Conservation (phyloP, 805 yeast genomes). For the Jamesozyma gamospora region DNA sequence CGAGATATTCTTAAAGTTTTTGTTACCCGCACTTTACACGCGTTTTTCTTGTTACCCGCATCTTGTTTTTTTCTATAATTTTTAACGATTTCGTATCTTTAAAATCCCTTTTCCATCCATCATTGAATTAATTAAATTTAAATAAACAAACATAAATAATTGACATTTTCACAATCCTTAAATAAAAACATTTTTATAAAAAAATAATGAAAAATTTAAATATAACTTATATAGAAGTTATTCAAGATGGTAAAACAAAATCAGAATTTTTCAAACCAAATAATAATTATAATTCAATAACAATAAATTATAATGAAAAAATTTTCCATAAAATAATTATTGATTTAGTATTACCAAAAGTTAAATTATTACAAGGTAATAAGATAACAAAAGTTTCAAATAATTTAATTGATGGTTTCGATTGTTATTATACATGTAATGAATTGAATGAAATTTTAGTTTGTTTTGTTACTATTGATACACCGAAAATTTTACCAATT, state of each 20-base stretch:
- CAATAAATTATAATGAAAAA: slow-evolving; percentile 1
- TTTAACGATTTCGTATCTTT: no score
- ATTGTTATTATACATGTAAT: slow-evolving; percentile 30
- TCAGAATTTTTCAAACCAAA: slow-evolving; percentile 18
- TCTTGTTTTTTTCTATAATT: no score
- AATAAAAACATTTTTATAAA: no score
- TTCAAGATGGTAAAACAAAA: slow-evolving; percentile 12
- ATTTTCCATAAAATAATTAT: slow-evolving; percentile 20
- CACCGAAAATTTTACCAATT: slow-evolving; percentile 27
- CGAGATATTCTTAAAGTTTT: no score
- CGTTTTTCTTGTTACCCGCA: no score
- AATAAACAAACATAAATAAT: no score
- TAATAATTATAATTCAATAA: slow-evolving; percentile 19
- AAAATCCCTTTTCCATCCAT: no score
- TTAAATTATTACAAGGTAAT: slow-evolving; percentile 23
- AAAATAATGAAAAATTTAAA: slow-evolving; percentile 12
- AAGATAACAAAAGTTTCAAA: slow-evolving; percentile 27
- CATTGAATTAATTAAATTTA: no score
- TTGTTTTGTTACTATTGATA: slow-evolving; percentile 19
- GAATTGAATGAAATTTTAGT: slow-evolving; percentile 15
- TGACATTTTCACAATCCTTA: no score
- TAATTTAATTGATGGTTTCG: slow-evolving; percentile 25
- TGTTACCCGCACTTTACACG: slow-evolving; percentile 1
- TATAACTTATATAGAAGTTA: slow-evolving; percentile 23
- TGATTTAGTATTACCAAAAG: slow-evolving; percentile 26